These are phyloP conservation scores for Leishmania arabica DNA, from an alignment of 208 protist species.

Conservation along the genomic window DNA sequence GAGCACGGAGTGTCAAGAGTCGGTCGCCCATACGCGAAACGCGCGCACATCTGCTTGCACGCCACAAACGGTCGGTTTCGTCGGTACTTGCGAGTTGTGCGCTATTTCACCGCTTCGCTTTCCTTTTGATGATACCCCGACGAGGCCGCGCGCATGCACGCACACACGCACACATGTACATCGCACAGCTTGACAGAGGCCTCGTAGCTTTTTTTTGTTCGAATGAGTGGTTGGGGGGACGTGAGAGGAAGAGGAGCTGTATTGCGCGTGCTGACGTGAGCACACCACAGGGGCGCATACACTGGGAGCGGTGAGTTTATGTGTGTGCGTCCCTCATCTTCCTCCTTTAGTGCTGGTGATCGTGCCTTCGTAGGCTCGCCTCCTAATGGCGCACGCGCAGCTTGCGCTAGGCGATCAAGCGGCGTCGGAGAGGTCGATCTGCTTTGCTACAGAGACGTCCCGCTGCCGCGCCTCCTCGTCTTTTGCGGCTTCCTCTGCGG, in stretches of 20 bases:
- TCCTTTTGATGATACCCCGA: neutral
- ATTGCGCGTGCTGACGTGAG: neutral
- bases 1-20: neutral
- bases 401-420: neutral
- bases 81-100: neutral
- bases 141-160: neutral
- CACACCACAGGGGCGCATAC: neutral
- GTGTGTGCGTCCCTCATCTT: neutral
- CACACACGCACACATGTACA: neutral
- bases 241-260: neutral
- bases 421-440: conserved; percentile 20
- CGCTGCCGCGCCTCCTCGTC: neutral
- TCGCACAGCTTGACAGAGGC: neutral
- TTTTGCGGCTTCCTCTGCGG: neutral
- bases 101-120: neutral
- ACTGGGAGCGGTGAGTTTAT: neutral
- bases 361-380: neutral
- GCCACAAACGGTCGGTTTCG: neutral
- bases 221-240: neutral
- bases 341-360: neutral
- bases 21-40: neutral
- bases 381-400: neutral
- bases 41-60: neutral
- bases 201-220: neutral
- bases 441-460: conserved; percentile 8